phyloP scores from a whole-genome alignment of 129 eudicot species.

The Arctium minus region DNA sequence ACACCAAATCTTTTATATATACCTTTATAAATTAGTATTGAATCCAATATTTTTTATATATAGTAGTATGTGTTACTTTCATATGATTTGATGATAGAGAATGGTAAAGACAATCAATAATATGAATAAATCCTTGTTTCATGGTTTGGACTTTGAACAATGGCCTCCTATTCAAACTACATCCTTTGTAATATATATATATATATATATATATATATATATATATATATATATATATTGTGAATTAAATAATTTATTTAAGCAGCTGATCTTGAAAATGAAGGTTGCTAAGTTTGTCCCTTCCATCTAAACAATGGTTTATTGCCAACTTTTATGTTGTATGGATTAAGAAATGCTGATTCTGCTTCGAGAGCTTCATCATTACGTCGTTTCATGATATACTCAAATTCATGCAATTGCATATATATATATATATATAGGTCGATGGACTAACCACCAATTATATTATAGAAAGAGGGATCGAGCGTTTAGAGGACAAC shows the following conservation, averaged over 20 bases:
- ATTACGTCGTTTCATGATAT: conserved; percentile 5
- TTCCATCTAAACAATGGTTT: conserved; percentile 15
- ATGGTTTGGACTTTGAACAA: conserved; percentile 65
- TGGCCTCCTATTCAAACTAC: conserved; percentile 75
- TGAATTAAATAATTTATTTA: conserved; percentile 1
- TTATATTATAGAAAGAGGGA: no score
- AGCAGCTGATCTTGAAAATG: conserved; percentile 43
- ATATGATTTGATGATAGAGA: conserved; percentile 19
- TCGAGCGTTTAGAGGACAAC: no score
- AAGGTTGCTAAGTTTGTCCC: conserved; percentile 40
- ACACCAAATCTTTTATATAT: no score
- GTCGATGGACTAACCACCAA: no score
- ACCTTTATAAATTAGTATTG: not conserved
- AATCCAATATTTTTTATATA: not conserved
- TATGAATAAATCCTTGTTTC: conserved; percentile 37
- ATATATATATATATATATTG: conserved; percentile 17
- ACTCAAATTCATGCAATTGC: not conserved
- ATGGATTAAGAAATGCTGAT: conserved; percentile 28
- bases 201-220: not conserved
- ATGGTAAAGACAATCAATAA: conserved; percentile 18
- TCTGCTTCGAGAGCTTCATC: conserved; percentile 21
- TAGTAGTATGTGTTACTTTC: conserved; percentile 26
- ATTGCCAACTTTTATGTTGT: conserved; percentile 18
- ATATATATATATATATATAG: not conserved
- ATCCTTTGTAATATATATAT: conserved; percentile 28